Conservation (phyloP, 176 grass and related monocot species). For the Ensete glaucum region DNA sequence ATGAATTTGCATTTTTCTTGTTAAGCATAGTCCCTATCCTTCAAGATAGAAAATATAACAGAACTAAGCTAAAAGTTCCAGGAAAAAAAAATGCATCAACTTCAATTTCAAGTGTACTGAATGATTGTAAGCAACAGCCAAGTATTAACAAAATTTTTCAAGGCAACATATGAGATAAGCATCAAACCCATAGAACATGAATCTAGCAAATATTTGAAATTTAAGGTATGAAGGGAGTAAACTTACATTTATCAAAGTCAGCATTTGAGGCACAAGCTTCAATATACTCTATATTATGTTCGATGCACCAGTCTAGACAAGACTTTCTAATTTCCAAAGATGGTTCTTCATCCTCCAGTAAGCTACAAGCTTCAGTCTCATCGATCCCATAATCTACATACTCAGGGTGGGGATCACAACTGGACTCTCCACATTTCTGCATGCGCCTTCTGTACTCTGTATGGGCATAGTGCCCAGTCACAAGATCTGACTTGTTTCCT, state of each 20-base stretch:
- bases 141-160: background rate
- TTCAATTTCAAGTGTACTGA: too few relatives aligned
- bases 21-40: too few relatives aligned
- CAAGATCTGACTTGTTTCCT: conserved; percentile 94
- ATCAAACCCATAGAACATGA: background rate
- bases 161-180: background rate
- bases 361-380: conserved; percentile 66
- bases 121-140: background rate
- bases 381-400: conserved; percentile 72
- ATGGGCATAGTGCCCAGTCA: conserved; percentile 69
- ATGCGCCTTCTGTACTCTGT: conserved; percentile 57
- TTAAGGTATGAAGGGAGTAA: background rate
- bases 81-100: too few relatives aligned
- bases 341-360: conserved; percentile 71
- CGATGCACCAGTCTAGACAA: conserved; percentile 53
- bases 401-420: conserved; percentile 56
- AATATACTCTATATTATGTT: conserved; percentile 83
- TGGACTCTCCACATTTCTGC: conserved; percentile 55
- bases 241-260: conserved; percentile 75
- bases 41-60: too few relatives aligned
- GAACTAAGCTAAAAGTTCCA: too few relatives aligned
- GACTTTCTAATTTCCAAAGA: conserved; percentile 51
- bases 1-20: too few relatives aligned
- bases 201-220: background rate
- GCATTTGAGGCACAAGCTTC: conserved; percentile 71